Percentiles rank a stretch among this genome's conserved stretches.
Conservation (phyloP, 768 basidiomycete genomes). For the Xerocomus potaroensis region DNA sequence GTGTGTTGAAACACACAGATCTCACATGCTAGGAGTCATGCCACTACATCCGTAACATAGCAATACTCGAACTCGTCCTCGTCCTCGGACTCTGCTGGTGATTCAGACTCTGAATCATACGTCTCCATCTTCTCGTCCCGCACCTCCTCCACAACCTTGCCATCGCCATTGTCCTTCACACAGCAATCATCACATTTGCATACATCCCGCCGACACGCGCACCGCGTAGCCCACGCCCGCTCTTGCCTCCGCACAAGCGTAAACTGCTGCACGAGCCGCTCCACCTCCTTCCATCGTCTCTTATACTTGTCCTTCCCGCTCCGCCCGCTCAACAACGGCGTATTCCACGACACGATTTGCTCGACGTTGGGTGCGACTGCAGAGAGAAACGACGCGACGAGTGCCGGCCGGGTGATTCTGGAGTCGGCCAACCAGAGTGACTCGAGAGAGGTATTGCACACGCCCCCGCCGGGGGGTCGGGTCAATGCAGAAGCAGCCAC, state of each 20-base stretch:
- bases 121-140: slow-evolving; percentile 9
- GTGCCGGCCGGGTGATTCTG: slow-evolving; percentile 21
- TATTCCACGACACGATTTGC: slow-evolving; percentile 29
- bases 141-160: not conserved
- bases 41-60: slow-evolving; percentile 10
- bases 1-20: not conserved
- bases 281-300: slow-evolving; percentile 23
- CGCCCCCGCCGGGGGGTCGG: slow-evolving; percentile 15
- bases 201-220: not conserved
- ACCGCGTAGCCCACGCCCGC: slow-evolving; percentile 12
- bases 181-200: not conserved
- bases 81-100: slow-evolving; percentile 17
- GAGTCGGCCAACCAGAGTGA: slow-evolving; percentile 28
- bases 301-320: slow-evolving; percentile 23
- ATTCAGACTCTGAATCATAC: slow-evolving; percentile 26
- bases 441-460: slow-evolving; percentile 24
- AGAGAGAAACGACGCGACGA: slow-evolving; percentile 28
- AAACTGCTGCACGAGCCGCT: slow-evolving; percentile 19
- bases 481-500: not conserved
- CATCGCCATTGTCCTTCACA: not conserved
- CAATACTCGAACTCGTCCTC: slow-evolving; percentile 27
- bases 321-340: slow-evolving; percentile 24
- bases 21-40: not conserved
- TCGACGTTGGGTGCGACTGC: slow-evolving; percentile 28
- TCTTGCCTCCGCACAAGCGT: slow-evolving; percentile 19